Conservation (phyloP, 768 basidiomycete species). For the Lentinula sp. region DNA sequence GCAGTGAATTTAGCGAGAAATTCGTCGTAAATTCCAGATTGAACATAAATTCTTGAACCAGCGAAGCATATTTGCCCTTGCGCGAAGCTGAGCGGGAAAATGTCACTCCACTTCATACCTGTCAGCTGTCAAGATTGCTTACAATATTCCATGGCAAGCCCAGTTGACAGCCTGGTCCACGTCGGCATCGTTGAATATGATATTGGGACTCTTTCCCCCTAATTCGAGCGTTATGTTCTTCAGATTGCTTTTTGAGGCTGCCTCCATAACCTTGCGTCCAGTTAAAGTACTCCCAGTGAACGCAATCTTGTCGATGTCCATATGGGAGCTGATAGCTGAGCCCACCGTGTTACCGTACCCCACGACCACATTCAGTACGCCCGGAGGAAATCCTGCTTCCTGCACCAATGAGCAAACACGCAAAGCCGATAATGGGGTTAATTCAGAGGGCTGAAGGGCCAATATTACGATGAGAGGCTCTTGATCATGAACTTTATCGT, state of each 20-base stretch:
- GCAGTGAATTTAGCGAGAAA: constrained; percentile 60
- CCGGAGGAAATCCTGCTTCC: constrained; percentile 48
- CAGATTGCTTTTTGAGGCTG: constrained; percentile 73
- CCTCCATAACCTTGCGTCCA: constrained; percentile 75
- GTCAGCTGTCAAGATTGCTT: constrained; percentile 17
- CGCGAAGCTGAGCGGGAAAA: constrained; percentile 19
- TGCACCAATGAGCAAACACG: constrained; percentile 33
- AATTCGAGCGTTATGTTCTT: constrained; percentile 55
- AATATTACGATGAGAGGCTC: neutral
- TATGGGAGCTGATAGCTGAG: constrained; percentile 60
- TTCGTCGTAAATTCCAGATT: constrained; percentile 69
- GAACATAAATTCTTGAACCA: constrained; percentile 80
- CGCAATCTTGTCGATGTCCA: constrained; percentile 68
- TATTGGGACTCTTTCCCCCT: constrained; percentile 1
- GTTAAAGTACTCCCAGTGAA: constrained; percentile 84
- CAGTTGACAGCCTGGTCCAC: constrained; percentile 68
- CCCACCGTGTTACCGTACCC: constrained; percentile 71
- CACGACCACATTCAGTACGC: constrained; percentile 65
- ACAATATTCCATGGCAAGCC: constrained; percentile 72
- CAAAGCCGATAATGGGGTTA: constrained; percentile 51
- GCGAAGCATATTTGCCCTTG: constrained; percentile 75
- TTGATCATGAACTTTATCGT: neutral
- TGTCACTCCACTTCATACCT: neutral
- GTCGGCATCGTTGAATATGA: constrained; percentile 67
- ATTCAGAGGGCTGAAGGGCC: constrained; percentile 38